Evolutionary conservation across 495 filamentous ascomycete genomes (phyloP).

Genomic region (Pyronema domesticum): DNA sequence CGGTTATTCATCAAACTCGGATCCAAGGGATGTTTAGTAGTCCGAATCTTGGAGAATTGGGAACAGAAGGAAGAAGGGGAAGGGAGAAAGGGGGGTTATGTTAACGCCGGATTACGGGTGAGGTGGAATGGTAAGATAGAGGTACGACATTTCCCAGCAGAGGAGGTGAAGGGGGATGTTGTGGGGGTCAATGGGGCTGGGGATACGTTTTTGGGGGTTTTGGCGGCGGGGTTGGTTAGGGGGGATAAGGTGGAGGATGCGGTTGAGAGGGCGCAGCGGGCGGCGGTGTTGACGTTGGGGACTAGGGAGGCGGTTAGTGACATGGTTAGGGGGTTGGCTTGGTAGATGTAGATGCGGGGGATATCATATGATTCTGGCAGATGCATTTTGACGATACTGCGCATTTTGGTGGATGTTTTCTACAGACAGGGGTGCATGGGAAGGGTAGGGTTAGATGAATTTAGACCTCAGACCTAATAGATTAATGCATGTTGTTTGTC

Average conservation of each 20-base stretch:
- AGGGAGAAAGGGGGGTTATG: too few relatives aligned
- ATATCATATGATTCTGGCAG: too few relatives aligned
- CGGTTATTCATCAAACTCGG: conserved; percentile 75
- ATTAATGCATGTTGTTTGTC: too few relatives aligned
- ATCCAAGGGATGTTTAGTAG: conserved; percentile 56
- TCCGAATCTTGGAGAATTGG: conserved; percentile 44
- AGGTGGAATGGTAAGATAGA: conserved; percentile 33
- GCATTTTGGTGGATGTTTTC: too few relatives aligned
- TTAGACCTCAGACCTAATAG: too few relatives aligned
- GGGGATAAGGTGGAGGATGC: conserved; percentile 33
- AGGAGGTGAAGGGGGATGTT: conserved; percentile 44
- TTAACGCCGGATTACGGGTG: too few relatives aligned
- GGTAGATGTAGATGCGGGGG: background rate
- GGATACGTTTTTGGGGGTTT: conserved; percentile 73
- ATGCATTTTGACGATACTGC: too few relatives aligned
- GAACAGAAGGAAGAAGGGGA: conserved; percentile 27
- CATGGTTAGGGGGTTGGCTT: conserved; percentile 21
- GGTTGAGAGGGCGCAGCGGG: conserved; percentile 50
- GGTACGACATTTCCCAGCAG: conserved; percentile 58
- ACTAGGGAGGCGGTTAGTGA: conserved; percentile 52
- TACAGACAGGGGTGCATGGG: too few relatives aligned
- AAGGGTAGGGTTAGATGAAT: too few relatives aligned
- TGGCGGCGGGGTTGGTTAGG: conserved; percentile 41
- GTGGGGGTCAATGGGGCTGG: conserved; percentile 88
- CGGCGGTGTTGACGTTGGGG: conserved; percentile 55